Evolutionary conservation across 192 early-diverging fungal species (phyloP), one percentile per base, ranked within the genome.

Genomic region (Mortierella claussenii): DNA sequence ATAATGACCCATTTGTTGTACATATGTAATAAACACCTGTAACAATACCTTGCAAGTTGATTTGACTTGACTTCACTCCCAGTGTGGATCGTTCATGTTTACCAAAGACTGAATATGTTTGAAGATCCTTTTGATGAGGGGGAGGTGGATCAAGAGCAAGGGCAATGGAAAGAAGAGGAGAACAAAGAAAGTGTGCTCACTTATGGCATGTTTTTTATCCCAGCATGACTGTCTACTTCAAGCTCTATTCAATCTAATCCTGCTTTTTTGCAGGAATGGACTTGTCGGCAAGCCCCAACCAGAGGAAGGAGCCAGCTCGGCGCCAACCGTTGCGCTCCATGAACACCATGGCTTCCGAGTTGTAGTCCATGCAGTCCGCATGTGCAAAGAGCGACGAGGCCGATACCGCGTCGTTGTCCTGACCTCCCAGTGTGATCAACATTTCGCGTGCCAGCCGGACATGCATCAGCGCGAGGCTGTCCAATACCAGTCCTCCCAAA

Each of bases 291-390:
- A 73, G 30, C 1, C 49, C 70, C 15, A 75, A 27, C 73, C 73
- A 76, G 21, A 55, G 23, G 21, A 52, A 61, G 13, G 23, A 30
- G 43, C 64, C 73, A n/a, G 50, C 45, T 15, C 57, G 58, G 1
- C 7, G 61, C 71, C 71, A 75, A 26, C 71, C 71, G 43, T 57
- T 60, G 4, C 57, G 62, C 54, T 75, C 59, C 73, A 76, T 76
- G 37, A 76, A 76, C 8, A 42, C 54, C 36, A 67, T 76, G 1
- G 64, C 67, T 12, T 57, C 52, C 5, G 34, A 26, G 31, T 76
- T 76, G 31, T 61, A 23, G 3, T 55, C 55, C 10, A 76, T 10
- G 24, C 64, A 67, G 37, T 76, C 73, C 2, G 64, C 73, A 34
- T 76, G 73, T 5, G 73, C 73, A 26, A 44, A 53, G 17, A 76